Percentiles rank a stretch among this genome's conserved stretches.
Conservation (phyloP, 495 filamentous ascomycete genomes). For the Penicillium taxi region DNA sequence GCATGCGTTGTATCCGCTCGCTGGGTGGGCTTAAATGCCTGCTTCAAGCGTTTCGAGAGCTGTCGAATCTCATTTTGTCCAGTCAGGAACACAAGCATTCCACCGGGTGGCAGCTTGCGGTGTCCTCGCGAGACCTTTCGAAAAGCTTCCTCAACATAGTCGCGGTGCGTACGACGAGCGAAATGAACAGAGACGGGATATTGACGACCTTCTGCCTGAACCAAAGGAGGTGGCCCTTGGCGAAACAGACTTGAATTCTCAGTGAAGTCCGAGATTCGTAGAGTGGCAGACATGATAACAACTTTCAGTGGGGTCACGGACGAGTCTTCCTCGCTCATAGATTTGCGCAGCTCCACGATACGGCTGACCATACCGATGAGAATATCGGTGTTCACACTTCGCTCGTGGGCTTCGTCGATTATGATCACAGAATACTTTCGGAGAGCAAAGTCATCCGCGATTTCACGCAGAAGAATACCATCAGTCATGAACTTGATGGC, state of each 20-base stretch:
- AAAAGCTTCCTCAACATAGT: constrained; percentile 86
- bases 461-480: constrained; percentile 87
- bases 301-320: constrained; percentile 75
- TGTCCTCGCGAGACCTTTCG: constrained; percentile 85
- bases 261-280: constrained; percentile 83
- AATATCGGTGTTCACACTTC: constrained; percentile 96
- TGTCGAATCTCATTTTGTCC: constrained; percentile 84
- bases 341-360: constrained; percentile 69
- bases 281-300: constrained; percentile 96
- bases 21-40: constrained; percentile 56
- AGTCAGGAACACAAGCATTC: constrained; percentile 92
- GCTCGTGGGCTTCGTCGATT: constrained; percentile 96
- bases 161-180: constrained; percentile 67
- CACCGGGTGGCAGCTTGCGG: constrained; percentile 80
- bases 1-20: constrained; percentile 47
- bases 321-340: constrained; percentile 54
- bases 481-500: constrained; percentile 99
- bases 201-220: constrained; percentile 91
- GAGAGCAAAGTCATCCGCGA: constrained; percentile 80
- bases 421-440: constrained; percentile 91
- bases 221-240: constrained; percentile 64
- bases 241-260: constrained; percentile 75
- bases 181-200: constrained; percentile 88
- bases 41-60: constrained; percentile 67
- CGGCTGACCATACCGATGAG: constrained; percentile 92